Base-by-base conservation (phyloP, 164 flowering plant genomes). In the Houttuynia cordata region DNA sequence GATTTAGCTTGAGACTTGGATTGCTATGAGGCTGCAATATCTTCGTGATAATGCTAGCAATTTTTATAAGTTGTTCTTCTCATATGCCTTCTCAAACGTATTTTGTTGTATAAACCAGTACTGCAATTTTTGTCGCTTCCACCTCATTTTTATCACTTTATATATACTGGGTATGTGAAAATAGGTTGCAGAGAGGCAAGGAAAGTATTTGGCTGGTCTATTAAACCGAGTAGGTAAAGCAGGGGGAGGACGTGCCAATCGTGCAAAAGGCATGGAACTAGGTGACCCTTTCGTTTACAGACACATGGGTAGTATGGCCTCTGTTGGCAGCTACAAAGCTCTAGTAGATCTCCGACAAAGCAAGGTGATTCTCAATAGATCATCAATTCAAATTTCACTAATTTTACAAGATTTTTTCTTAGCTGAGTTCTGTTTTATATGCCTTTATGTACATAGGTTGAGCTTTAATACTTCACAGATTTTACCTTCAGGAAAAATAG, bases 271-370 rank as follows among this genome's bases (percentile, higher is more conserved):
- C 64, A 69, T 81, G 22, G 47, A 73, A 58, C 52, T 84, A 0
- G 97, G 95, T 15, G 91, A 86, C 14, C 91, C 91, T 51, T 90
- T 90, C 68, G 85, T 83, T 10, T 87, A 90, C 77, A 82, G 68
- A 62, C 97, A 90, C 67, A 80, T 87, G 4, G 97, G 93, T 56
- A 84, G 92, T 81, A 87, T 87, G 95, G 97, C 95, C 42, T 68
- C 95, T 14, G 93, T 87, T 0, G 96, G 93, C 9, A 74, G 86
- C 8, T 89, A 83, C 64, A 89, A 89, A 72, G 94, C 97, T 6
- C 71, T 89, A 49, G 97, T 89, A 7, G 97, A 87, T 75, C 74
- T 89, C 17, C 81, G 92, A 58, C 75, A 80, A 68, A 76, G 83
- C 51, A 87, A 89, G 90, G 97, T 89, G 74, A 41, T 30, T 30